Base-by-base conservation (phyloP, 495 filamentous ascomycete species). In the Achaetomiella virescens region DNA sequence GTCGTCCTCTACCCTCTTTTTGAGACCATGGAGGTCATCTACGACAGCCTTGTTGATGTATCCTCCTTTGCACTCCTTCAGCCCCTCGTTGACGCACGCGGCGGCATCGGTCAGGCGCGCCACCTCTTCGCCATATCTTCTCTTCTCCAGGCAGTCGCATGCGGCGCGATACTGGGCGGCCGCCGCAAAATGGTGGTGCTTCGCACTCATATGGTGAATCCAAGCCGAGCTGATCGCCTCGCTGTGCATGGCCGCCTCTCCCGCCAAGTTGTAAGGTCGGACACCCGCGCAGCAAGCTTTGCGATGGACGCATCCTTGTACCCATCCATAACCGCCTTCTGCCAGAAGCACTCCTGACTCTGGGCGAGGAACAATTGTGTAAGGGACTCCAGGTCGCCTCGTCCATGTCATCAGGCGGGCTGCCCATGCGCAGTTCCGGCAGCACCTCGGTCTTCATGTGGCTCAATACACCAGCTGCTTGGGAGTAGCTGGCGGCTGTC, bases 141-240 rank as follows among this genome's bases (percentile, higher is more conserved):
- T 80, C 77, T 92, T 96, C 71, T 97, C 95, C 52, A 98, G 66
- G 61, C 90, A 95, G 60, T 97, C 91, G 48, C 89, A 84, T 6
- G 93, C 89, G 22, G 92, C 90, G n/a, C 93, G 81, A 61, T 89
- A 97, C 69, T 98, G 93, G 6, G 93, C 92, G 2, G 93, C 93
- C 1, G 90, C 95, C 27, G 93, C 93, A 70, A 98, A 97, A 67
- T 98, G 93, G 66, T 97, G 89, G 61, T 97, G 91, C 69, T 98
- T 98, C 2, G 93, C 93, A 6, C 87, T 88, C 83, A 93, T 93
- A 62, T 97, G 93, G 70, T 98, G 95, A 45, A 98, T 96, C 93
- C 93, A 97, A 54, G 95, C 89, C 43, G 85, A 89, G 61, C 89
- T 93, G 56, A 98, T 88, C 25, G 86, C 84, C 57, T 92, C 86